Evolutionary conservation across 1,284 basidiomycete species (phyloP).

Genomic region (Apiotrichum sp.): DNA sequence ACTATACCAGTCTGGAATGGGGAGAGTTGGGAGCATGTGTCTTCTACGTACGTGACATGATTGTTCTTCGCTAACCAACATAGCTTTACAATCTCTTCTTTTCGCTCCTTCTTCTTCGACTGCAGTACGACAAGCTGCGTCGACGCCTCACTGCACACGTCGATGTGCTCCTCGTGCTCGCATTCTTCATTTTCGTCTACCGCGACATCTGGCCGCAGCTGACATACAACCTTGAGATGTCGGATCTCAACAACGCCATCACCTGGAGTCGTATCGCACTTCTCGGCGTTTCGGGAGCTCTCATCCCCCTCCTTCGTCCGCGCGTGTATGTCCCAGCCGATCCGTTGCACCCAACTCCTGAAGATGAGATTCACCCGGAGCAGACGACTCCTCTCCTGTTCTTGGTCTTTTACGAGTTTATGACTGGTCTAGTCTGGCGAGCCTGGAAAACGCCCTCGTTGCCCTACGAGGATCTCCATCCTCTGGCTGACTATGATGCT

Average conservation of each 20-base stretch:
- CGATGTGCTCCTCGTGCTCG: conserved; percentile 47
- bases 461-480: conserved; percentile 49
- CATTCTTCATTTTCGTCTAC: conserved; percentile 53
- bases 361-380: conserved; percentile 55
- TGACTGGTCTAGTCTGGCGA: conserved; percentile 53
- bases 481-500: conserved; percentile 57
- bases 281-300: conserved; percentile 47
- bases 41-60: conserved; percentile 38
- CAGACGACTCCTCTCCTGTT: conserved; percentile 60
- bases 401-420: conserved; percentile 56
- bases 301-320: conserved; percentile 53
- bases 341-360: conserved; percentile 37
- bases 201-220: conserved; percentile 61
- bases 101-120: conserved; percentile 36
- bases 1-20: conserved; percentile 43
- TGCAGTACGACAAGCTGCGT: conserved; percentile 33
- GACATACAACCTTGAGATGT: conserved; percentile 50
- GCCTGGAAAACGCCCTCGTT: conserved; percentile 41
- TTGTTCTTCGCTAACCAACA: neutral
- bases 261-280: conserved; percentile 47
- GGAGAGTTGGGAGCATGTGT: conserved; percentile 42
- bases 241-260: conserved; percentile 46
- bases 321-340: conserved; percentile 51
- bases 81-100: conserved; percentile 39
- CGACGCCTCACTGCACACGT: conserved; percentile 38